phyloP scores from a whole-genome alignment of 2,329 filamentous ascomycete species.

The Ascochyta pisi region DNA sequence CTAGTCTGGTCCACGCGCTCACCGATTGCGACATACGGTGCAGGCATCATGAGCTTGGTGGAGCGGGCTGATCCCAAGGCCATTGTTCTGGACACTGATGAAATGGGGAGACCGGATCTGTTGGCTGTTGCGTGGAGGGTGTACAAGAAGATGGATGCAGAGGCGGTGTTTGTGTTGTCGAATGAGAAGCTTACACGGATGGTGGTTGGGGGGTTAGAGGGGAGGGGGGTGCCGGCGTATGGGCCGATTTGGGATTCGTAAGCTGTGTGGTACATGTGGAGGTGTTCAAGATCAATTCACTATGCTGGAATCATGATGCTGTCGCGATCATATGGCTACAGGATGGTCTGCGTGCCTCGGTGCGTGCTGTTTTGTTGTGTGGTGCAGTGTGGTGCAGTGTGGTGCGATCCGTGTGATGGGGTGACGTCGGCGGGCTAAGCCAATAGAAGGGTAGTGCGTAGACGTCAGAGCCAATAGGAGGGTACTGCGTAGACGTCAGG shows the following conservation, averaged over 20 bases:
- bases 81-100: conserved; percentile 71
- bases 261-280: background rate
- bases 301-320: too few species aligned
- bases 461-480: too few species aligned
- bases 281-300: too few species aligned
- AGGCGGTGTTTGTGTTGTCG: conserved; percentile 76
- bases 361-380: too few species aligned
- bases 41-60: conserved; percentile 63
- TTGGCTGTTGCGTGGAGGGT: conserved; percentile 62
- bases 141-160: conserved; percentile 56
- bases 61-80: conserved; percentile 65
- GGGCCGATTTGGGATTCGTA: conserved; percentile 77
- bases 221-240: conserved; percentile 69
- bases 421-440: too few species aligned
- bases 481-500: too few species aligned
- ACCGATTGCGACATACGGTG: conserved; percentile 69
- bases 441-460: too few species aligned
- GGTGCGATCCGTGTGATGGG: too few species aligned
- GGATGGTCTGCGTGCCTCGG: too few species aligned
- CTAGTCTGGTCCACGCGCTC: conserved; percentile 73
- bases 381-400: too few species aligned
- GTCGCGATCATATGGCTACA: too few species aligned
- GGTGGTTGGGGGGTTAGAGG: conserved; percentile 73
- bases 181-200: conserved; percentile 72
- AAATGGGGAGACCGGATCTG: conserved; percentile 67